Evolutionary conservation across 2,329 filamentous ascomycete species (phyloP), one percentile per base, ranked within the genome.

Genomic region (Ampelomyces quisqualis): DNA sequence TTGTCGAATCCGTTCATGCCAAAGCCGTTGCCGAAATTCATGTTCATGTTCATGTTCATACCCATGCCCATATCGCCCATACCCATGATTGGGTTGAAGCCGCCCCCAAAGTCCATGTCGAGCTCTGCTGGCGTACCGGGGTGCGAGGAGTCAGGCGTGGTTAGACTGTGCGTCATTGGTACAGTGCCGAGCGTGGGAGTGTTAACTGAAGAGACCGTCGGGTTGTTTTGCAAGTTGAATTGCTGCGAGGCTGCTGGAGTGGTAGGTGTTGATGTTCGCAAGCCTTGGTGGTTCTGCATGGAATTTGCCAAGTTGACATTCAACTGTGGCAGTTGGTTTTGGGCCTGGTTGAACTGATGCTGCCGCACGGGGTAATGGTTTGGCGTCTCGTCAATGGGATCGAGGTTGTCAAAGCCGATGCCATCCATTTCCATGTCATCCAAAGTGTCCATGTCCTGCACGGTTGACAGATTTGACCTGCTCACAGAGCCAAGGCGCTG

Each of bases 141-240:
- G 35, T 80, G 77, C 29, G 84, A 86, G 5, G 82, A 83, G 67
- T 85, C 80, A 40, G 82, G 79, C 17, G 82, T 81, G 47, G 77
- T 70, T 73, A 77, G 53, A 69, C 74, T 68, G 71, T 81, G 78
- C 36, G 76, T 78, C 47, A 83, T 74, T 22, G 87, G 84, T 51
- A 90, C 85, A 1, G 88, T 88, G 45, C 86, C 86, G 43, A 97
- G 77, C 0, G 90, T 95, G 0, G 91, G 91, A 0, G 91, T 97
- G 68, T 96, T 97, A 40, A 96, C 91, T 3, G 90, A 96, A 3
- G 93, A 98, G 13, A 97, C 91, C 1, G 90, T 96, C 11, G 91
- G 91, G 67, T 96, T 96, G 67, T 95, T 89, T 65, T 90, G 86
- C 53, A 95, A 82, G 34, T 84, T 84, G 60, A 91, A 89, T 39